A percentile compares a stretch with the other conserved stretches of the same genome.
Conservation (phyloP, 352 stramenopile genomes). For the Pythium pectinolyticum region DNA sequence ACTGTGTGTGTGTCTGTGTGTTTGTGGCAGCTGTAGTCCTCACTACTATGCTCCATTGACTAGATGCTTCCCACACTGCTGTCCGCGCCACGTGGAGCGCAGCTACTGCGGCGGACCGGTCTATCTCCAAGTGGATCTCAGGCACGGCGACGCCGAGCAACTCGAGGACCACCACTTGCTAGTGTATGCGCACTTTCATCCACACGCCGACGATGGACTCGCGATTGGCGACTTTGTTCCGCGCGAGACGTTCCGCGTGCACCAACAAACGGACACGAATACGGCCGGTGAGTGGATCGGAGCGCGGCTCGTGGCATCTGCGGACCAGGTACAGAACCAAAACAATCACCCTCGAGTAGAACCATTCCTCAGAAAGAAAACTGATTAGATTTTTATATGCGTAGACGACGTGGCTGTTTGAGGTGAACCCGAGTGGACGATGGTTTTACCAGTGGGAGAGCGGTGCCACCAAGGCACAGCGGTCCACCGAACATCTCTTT, state of each 20-base stretch:
- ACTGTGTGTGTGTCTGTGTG: too few relatives aligned
- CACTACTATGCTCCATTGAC: constrained; percentile 51
- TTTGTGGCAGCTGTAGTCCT: too few relatives aligned
- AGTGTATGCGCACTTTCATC: constrained; percentile 13
- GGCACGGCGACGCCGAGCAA: background rate
- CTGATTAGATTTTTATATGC: too few relatives aligned
- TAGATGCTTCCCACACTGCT: constrained; percentile 66
- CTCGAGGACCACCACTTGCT: constrained; percentile 24
- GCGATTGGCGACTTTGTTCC: constrained; percentile 2
- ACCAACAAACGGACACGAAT: constrained; percentile 20
- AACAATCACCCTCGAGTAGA: too few relatives aligned
- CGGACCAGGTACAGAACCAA: constrained; percentile 14
- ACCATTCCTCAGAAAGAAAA: too few relatives aligned
- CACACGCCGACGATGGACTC: background rate
- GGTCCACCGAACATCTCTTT: constrained; percentile 53
- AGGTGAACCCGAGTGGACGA: constrained; percentile 47
- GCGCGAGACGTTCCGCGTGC: constrained; percentile 19
- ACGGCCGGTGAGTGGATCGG: constrained; percentile 57
- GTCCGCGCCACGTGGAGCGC: constrained; percentile 49
- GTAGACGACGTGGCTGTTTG: constrained; percentile 28
- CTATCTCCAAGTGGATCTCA: constrained; percentile 37
- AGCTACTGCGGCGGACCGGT: constrained; percentile 64
- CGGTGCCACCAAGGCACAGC: constrained; percentile 52
- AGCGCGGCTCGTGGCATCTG: constrained; percentile 20
- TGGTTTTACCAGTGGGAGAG: constrained; percentile 79